Percentiles rank a stretch among this genome's conserved stretches.
Conservation (phyloP, 2,329 filamentous ascomycete genomes). For the Beauveria scarabaeidicola region DNA sequence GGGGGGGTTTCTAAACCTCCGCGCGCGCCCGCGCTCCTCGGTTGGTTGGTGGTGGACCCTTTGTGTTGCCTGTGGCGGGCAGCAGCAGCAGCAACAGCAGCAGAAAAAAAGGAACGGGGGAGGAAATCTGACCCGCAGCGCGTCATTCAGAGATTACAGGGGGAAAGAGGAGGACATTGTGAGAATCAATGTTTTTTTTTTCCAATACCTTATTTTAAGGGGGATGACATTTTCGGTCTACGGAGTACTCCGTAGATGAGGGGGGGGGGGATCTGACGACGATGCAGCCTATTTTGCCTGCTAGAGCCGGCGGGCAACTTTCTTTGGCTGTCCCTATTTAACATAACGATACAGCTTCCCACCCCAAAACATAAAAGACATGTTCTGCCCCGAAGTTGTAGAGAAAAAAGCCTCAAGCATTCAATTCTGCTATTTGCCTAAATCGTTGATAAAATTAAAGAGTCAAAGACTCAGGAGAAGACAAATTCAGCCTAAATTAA, state of each 20-base stretch:
- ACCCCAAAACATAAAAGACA: too few species aligned
- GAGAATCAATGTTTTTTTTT: background rate
- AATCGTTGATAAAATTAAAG: too few species aligned
- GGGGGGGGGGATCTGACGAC: background rate
- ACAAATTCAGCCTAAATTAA: background rate
- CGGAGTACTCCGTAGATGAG: background rate
- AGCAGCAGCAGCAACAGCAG: background rate
- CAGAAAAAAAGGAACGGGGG: background rate
- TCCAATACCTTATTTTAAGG: too few species aligned
- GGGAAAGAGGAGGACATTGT: background rate
- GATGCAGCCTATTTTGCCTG: background rate
- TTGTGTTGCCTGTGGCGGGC: background rate
- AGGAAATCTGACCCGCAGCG: background rate
- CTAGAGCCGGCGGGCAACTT: background rate
- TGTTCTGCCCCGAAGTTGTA: too few species aligned
- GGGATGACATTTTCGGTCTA: background rate
- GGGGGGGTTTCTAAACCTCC: background rate
- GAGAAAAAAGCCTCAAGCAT: too few species aligned
- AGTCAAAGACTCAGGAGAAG: constrained; percentile 3
- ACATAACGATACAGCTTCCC: too few species aligned
- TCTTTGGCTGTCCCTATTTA: too few species aligned
- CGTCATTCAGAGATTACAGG: background rate
- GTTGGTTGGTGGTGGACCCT: constrained; percentile 4
- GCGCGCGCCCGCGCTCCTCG: background rate
- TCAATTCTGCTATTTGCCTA: too few species aligned